Base-by-base conservation (phyloP, 177 flowering plant genomes). In the Vitis hybrid region DNA sequence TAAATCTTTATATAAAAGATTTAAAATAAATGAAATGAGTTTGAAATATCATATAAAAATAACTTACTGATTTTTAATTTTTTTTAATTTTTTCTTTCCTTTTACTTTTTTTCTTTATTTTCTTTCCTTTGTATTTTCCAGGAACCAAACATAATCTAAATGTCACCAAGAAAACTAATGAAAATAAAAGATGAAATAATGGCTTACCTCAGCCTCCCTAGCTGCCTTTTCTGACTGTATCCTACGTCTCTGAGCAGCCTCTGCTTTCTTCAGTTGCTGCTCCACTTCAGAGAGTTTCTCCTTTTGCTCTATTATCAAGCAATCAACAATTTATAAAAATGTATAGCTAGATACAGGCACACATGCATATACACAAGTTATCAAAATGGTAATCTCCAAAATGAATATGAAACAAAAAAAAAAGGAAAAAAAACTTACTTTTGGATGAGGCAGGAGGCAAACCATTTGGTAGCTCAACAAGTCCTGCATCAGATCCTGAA, bases 161-260 rank as follows among this genome's bases (percentile, higher is more conserved):
- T 39, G 4, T 39, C 45, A 7, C 45, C 45, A 39, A 39, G 45
- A 39, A 39, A 39, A 6, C 6, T 39, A 7, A 39, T 39, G 45
- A 39, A 39, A 39, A 39, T 39, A 39, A 39, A 16, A 53, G 60
- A 19, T 13, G 5, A 5, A 48, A 16, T 19, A 13, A 4, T 18
- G 22, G 2, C 79, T 64, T 51, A 86, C 90, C 87, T 86, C 79
- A 55, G 82, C 78, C 51, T 86, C 90, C 70, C 69, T 61, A 50
- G 86, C 87, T 19, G 90, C 87, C 65, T 86, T 86, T 68, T 84
- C 90, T n/a, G 78, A 71, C 70, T 83, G 90, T 75, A 76, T 70
- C 69, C 76, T 78, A 20, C 88, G 85, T 62, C 86, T 81, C 72
- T 81, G 86, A 66, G 87, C 85, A 74, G 90, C 90, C 76, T 86